Base-by-base conservation (phyloP, 1,139 yeast genomes). In the Magnusiomyces ingens region DNA sequence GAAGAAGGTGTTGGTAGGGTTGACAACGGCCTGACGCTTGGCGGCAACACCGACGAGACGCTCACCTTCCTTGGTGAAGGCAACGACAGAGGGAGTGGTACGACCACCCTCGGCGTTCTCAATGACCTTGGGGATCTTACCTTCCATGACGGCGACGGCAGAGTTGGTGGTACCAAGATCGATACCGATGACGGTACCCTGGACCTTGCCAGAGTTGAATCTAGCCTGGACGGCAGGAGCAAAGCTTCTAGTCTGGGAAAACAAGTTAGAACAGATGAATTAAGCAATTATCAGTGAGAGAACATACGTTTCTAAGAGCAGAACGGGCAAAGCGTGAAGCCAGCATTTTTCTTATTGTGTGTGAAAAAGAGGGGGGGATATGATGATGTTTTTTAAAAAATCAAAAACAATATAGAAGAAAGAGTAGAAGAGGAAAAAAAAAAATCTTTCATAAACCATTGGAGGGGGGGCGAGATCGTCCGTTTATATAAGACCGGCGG, bases 91-190 rank as follows among this genome's bases (percentile, higher is more conserved):
- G 48, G 99, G 99, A 50, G 99, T 93, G 60, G 99, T 93, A 77
- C 99, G 86, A 56, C 96, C 87, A 82, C 99, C 99, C 78, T 93
- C 99, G 59, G 96, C 86, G 76, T 93, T 93, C 78, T 91, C 98
- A 67, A 93, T 86, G 67, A 94, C 95, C 77, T 89, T 89, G 67
- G 99, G 98, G 58, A 85, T 76, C 75, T 89, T 87, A 72, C 99
- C 99, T 75, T 89, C 95, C 96, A 93, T 91, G 62, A 93, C 77
- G 59, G 99, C 99, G 61, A 93, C 99, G 57, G 99, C 98, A 55
- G 99, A 93, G 82, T 93, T 93, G 75, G 98, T 93, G 74, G 98
- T 93, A 78, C 99, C 99, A 73, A 93, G 81, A 78, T 93, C 99
- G 71, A 93, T 91, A 80, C 99, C 99, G 69, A 93, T 91, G 13